Percentiles rank a stretch among this genome's conserved stretches.
Conservation (phyloP, 139 green algal species). For the Coelastrella sp. region DNA sequence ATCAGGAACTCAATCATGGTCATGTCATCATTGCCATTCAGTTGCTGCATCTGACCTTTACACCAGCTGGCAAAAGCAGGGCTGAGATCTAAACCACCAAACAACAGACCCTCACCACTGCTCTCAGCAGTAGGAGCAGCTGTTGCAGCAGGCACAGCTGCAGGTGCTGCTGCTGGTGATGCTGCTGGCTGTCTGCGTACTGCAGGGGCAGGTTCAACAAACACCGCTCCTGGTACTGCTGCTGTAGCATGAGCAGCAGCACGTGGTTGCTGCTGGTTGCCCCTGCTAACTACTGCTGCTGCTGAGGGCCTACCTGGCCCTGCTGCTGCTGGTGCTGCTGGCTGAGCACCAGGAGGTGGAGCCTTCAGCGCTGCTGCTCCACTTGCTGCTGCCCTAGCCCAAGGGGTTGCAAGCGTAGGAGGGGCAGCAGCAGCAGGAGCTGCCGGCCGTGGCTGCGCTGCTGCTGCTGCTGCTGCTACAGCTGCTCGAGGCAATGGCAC, state of each 20-base stretch:
- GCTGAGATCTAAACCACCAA: constrained; percentile 49
- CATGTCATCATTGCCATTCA: constrained; percentile 72
- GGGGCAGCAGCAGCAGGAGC: neutral
- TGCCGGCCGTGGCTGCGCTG: neutral
- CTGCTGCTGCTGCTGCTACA: constrained; percentile 38
- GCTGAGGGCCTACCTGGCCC: neutral
- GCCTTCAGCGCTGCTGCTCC: neutral
- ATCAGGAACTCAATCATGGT: constrained; percentile 84
- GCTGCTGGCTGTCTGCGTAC: neutral
- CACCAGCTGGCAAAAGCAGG: constrained; percentile 56
- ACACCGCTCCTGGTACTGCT: neutral
- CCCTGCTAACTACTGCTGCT: constrained; percentile 8
- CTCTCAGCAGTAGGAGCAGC: neutral
- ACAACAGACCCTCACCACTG: constrained; percentile 42
- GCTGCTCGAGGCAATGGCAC: constrained; percentile 17
- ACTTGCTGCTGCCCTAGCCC: constrained; percentile 16
- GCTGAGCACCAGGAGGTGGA: neutral
- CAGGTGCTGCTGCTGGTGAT: neutral
- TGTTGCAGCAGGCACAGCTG: neutral
- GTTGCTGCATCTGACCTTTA: constrained; percentile 68
- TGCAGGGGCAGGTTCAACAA: neutral
- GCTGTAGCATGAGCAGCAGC: constrained; percentile 11
- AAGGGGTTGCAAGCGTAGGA: neutral
- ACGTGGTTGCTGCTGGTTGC: neutral
- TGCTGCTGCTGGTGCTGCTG: constrained; percentile 36